Percentiles rank a stretch among this genome's conserved stretches.
phyloP scores from a whole-genome alignment of 257 asterid genomes.

The Echium plantagineum region DNA sequence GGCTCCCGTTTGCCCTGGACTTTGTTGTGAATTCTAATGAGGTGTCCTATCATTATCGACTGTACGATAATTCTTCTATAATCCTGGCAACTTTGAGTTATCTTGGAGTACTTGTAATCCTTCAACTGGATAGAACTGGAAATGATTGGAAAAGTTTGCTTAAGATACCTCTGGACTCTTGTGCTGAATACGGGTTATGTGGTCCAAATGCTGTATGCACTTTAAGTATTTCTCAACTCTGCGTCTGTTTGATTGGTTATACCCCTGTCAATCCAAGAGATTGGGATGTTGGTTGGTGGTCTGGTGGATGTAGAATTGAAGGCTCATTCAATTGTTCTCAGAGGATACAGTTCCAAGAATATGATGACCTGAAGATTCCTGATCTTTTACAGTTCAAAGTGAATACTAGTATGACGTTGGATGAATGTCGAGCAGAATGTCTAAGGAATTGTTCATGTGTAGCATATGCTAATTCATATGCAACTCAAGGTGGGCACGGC shows the following conservation, averaged over 20 bases:
- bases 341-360: background rate
- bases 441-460: constrained; percentile 23
- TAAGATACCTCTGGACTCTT: background rate
- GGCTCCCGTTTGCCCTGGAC: background rate
- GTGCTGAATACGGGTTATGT: background rate
- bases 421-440: constrained; percentile 10
- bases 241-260: background rate
- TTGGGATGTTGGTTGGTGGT: background rate
- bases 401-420: background rate
- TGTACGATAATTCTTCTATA: background rate
- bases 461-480: constrained; percentile 17
- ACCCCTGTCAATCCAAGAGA: background rate
- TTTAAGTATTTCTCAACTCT: background rate
- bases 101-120: background rate
- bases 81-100: background rate
- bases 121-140: background rate
- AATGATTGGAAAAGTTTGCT: background rate
- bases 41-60: background rate
- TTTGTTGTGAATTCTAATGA: background rate
- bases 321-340: too few relatives aligned
- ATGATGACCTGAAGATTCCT: background rate
- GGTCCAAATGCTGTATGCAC: constrained; percentile 2
- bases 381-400: background rate
- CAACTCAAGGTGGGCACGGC: constrained; percentile 22
- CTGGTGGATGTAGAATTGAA: background rate